Conservation (phyloP, 352 stramenopile species). For the Pythium volutum region DNA sequence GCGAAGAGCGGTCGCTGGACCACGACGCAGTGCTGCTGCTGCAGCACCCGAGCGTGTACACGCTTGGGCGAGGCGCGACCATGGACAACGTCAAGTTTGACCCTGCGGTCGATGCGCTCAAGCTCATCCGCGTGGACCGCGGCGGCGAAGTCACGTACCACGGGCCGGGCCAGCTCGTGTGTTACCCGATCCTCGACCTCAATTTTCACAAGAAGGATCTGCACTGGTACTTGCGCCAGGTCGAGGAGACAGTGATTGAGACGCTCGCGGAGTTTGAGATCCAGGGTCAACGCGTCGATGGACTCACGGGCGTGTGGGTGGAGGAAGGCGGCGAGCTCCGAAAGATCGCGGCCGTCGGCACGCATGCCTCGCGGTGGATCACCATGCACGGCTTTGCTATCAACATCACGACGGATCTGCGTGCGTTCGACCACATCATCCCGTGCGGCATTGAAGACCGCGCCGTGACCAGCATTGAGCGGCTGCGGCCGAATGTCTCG, state of each 20-base stretch:
- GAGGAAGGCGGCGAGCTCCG: slow-evolving; percentile 68
- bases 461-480: slow-evolving; percentile 80
- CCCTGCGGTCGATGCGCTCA: slow-evolving; percentile 50
- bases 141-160: slow-evolving; percentile 99
- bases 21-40: slow-evolving; percentile 90
- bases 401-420: slow-evolving; percentile 94
- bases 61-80: slow-evolving; percentile 90
- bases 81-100: slow-evolving; percentile 56
- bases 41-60: slow-evolving; percentile 96
- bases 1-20: slow-evolving; percentile 54
- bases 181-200: slow-evolving; percentile 97
- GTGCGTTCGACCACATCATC: slow-evolving; percentile 94
- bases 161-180: slow-evolving; percentile 96
- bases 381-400: slow-evolving; percentile 98
- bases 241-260: slow-evolving; percentile 96
- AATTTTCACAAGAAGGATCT: slow-evolving; percentile 93
- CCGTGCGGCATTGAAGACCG: slow-evolving; percentile 95
- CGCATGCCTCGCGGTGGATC: slow-evolving; percentile 95
- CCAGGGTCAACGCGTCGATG: slow-evolving; percentile 85
- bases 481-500: slow-evolving; percentile 43
- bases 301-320: slow-evolving; percentile 97
- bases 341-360: slow-evolving; percentile 97
- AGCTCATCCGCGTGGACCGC: slow-evolving; percentile 97
- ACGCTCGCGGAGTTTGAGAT: slow-evolving; percentile 89
- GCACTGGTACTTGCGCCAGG: slow-evolving; percentile 95